Evolutionary conservation across 441 rosid genomes (phyloP), one percentile per base, ranked within the genome.

Genomic region (Corymbia citriodora): DNA sequence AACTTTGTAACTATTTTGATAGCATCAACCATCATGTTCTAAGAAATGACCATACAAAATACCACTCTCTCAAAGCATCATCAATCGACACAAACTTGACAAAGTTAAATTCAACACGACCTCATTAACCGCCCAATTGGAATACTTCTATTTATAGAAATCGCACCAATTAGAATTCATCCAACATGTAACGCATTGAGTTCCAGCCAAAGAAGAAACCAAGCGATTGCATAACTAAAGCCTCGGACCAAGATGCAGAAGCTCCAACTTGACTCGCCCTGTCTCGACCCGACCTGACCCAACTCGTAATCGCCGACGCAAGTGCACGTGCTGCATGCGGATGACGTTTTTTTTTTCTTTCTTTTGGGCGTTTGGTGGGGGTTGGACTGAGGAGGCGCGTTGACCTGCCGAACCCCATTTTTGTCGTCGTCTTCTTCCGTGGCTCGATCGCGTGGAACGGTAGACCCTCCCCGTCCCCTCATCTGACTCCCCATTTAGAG

Each of bases 261-360:
- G 25, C 14, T 31, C 2, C 10, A 68, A 68, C 45, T 17, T 1
- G 1, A 68, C 10, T 33, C 4, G 0, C 10, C 21, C 4, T 3
- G 25, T 4, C 14, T 59, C 65, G 25, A 0, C n/a, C 27, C 3
- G 25, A 59, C 0, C 3, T 0, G 0, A 10, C 45, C 45, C 45
- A 33, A 33, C 33, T 2, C 33, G 13, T 57, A 9, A 57, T 13
- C 10, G 49, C 27, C 3, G 9, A 36, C 7, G 50, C 50, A 21
- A 10, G 19, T 18, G 83, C 50, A 40, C 83, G 83, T 74, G 50
- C 13, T 74, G 50, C 49, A 10, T 11, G 15, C 9, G 50, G 29
- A 74, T 2, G 50, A 25, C 6, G 50, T 45, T 19, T 40, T 33
- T 33, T 36, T 27, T 1, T 1, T 1, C 3, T n/a, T n/a, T 15